phyloP scores from a whole-genome alignment of 495 filamentous ascomycete species.

The Haplographium delicatum region DNA sequence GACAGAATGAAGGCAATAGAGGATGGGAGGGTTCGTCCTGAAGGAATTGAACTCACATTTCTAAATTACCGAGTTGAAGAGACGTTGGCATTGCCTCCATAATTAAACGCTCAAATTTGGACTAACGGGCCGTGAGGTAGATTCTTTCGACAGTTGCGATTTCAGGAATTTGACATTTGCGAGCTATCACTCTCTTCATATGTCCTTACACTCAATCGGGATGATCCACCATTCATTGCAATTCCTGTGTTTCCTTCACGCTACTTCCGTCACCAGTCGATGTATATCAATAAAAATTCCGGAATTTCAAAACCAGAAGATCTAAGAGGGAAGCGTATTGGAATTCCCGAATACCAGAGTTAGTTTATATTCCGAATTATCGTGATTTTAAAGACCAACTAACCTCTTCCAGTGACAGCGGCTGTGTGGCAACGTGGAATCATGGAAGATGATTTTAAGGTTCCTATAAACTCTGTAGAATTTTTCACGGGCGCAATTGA shows the following conservation, averaged over 20 bases:
- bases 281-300: slow-evolving; percentile 31
- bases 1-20: slow-evolving; percentile 29
- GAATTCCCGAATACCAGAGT: slow-evolving; percentile 33
- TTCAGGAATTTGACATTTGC: slow-evolving; percentile 37
- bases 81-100: not conserved
- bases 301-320: slow-evolving; percentile 30
- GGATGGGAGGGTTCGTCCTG: slow-evolving; percentile 25
- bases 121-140: slow-evolving; percentile 5
- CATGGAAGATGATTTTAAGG: slow-evolving; percentile 29
- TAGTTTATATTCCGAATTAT: not conserved
- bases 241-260: slow-evolving; percentile 37
- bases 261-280: slow-evolving; percentile 34
- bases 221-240: slow-evolving; percentile 32
- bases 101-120: not conserved
- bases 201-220: slow-evolving; percentile 29
- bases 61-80: slow-evolving; percentile 20
- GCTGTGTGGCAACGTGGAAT: slow-evolving; percentile 36
- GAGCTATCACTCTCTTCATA: slow-evolving; percentile 35
- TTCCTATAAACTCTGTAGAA: slow-evolving; percentile 32
- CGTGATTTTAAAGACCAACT: not conserved
- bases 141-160: slow-evolving; percentile 30
- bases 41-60: slow-evolving; percentile 32
- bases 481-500: slow-evolving; percentile 34
- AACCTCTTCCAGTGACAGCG: slow-evolving; percentile 31
- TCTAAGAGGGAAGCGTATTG: slow-evolving; percentile 35